Evolutionary conservation across 2,329 filamentous ascomycete species (phyloP), one percentile per base, ranked within the genome.

Genomic region (Xylaria sp.): DNA sequence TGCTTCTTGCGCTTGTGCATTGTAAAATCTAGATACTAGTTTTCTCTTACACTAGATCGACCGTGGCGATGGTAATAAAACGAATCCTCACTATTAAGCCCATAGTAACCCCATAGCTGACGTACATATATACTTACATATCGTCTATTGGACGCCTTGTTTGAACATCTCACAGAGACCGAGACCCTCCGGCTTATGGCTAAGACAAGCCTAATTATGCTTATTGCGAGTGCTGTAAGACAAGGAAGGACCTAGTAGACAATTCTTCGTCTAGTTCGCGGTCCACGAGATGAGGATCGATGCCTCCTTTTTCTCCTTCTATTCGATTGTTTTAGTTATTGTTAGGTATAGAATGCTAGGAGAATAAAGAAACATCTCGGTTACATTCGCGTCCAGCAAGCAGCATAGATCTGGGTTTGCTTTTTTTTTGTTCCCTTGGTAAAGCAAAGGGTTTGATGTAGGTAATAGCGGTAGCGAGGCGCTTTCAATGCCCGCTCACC

Each of bases 171-270:
- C 64, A 67, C 67, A 61, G 48, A 59, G 42, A 56, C 49, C 13
- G 36, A 69, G 67, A 67, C 67, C 42, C 31, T 58, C 49, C 49
- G 64, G 59, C 64, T 36, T 60, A 61, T 17, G 59, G 20, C 46
- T 40, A 63, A 65, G 65, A 68, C 65, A 65, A 7, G n/a, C 23
- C 53, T 33, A 31, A 40, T 64, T 59, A 70, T 66, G 63, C 70
- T 66, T 68, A 68, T 67, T 65, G 59, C 40, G 59, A 61, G 38
- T 58, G 10, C 49, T 31, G 63, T 65, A 60, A 71, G 67, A 71
- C 67, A 71, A 60, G 58, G 63, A 64, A 44, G 40, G 10, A 38
- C 42, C 33, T 46, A 31, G 60, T 36, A 58, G 42, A 23, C 36
- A 56, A 56, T 44, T 58, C 36, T 44, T 31, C 13, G 28, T 36